Percentiles rank a stretch among this genome's conserved stretches.
Conservation (phyloP, 768 basidiomycete species). For the Hydnomerulius pinastri region DNA sequence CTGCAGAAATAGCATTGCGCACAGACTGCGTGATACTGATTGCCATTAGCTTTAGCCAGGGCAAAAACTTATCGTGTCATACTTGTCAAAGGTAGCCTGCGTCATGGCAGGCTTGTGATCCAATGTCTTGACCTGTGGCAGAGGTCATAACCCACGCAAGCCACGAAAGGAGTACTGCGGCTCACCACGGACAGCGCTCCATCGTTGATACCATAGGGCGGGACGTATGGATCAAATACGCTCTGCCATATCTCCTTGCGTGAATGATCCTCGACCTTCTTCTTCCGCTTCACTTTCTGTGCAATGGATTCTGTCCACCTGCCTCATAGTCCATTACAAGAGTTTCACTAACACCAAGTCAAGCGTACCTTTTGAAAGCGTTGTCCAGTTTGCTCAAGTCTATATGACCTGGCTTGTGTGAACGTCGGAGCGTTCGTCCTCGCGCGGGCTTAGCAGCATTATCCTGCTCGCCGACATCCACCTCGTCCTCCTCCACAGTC, state of each 20-base stretch:
- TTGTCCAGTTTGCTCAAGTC: constrained; percentile 79
- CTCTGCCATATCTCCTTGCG: constrained; percentile 78
- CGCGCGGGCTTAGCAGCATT: constrained; percentile 26
- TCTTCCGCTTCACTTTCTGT: constrained; percentile 81
- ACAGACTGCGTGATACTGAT: constrained; percentile 63
- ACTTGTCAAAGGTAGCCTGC: constrained; percentile 71
- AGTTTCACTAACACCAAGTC: neutral
- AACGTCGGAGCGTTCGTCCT: constrained; percentile 31
- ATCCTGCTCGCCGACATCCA: constrained; percentile 35
- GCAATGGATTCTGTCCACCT: constrained; percentile 90
- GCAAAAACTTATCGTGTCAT: constrained; percentile 27
- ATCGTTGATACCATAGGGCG: constrained; percentile 33
- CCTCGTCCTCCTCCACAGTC: constrained; percentile 39
- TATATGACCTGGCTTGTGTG: constrained; percentile 60
- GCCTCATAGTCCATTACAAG: constrained; percentile 1
- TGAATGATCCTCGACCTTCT: constrained; percentile 63
- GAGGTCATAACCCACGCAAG: constrained; percentile 3
- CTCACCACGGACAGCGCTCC: constrained; percentile 24
- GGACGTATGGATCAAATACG: constrained; percentile 70
- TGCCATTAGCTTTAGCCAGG: constrained; percentile 11
- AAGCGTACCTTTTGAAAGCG: constrained; percentile 74
- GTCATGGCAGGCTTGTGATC: constrained; percentile 81
- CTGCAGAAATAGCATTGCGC: constrained; percentile 67
- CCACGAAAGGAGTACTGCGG: neutral
- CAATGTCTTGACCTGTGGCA: constrained; percentile 66